Conservation (phyloP, 257 asterid species). For the Nicotiana tomentosiformis region DNA sequence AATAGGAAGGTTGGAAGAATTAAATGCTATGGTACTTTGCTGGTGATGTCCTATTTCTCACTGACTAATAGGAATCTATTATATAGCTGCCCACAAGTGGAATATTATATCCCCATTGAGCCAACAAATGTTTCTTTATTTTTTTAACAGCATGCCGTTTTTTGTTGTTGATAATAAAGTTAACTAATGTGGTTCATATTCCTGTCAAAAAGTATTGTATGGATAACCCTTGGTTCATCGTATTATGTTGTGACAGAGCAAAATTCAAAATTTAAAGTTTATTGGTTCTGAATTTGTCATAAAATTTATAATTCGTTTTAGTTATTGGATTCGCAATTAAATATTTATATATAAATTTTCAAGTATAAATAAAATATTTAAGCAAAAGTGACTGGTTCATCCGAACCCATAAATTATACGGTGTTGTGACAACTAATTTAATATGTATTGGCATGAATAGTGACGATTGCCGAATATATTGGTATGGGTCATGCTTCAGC, state of each 20-base stretch:
- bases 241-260: not conserved
- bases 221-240: not conserved
- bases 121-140: no score
- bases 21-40: not conserved
- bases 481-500: not conserved
- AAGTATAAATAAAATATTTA: no score
- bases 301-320: no score
- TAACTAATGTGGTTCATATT: not conserved
- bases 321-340: no score
- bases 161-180: not conserved
- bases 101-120: not conserved
- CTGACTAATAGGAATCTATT: not conserved
- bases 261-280: no score
- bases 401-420: no score
- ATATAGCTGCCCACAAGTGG: not conserved
- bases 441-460: not conserved
- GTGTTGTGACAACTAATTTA: not conserved
- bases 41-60: not conserved
- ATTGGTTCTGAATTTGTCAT: no score
- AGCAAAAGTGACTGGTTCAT: accelerated
- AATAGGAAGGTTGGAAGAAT: not conserved
- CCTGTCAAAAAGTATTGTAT: not conserved
- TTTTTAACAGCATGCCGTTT: not conserved
- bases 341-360: no score
- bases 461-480: no score